Conservation (phyloP, 2,329 filamentous ascomycete genomes). For the Alternaria arbusti region DNA sequence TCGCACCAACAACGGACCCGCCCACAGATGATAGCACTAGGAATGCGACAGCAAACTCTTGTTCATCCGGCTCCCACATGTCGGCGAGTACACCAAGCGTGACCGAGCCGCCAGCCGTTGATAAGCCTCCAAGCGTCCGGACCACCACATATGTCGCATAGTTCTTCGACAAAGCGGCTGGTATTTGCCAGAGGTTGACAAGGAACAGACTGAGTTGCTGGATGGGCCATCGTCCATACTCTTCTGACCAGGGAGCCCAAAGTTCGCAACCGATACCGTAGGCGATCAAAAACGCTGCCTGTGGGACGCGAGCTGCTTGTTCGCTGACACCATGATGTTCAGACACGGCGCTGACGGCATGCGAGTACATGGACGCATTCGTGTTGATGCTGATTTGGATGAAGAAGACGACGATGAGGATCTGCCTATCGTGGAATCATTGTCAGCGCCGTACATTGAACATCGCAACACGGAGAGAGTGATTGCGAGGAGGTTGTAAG, state of each 20-base stretch:
- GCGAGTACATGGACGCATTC: conserved; percentile 61
- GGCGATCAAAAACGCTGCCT: conserved; percentile 58
- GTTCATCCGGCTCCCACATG: conserved; percentile 63
- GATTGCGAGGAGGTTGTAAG: not conserved
- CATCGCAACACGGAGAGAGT: not conserved
- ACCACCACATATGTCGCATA: conserved; percentile 53
- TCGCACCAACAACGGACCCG: conserved; percentile 61
- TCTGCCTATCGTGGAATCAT: conserved; percentile 40
- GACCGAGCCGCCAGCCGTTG: conserved; percentile 68
- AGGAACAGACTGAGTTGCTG: conserved; percentile 59
- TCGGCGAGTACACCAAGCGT: conserved; percentile 70
- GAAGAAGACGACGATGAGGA: conserved; percentile 59
- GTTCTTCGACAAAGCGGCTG: conserved; percentile 52
- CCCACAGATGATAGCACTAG: conserved; percentile 64
- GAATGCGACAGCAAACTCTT: conserved; percentile 66
- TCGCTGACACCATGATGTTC: conserved; percentile 56
- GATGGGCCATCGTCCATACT: conserved; percentile 60
- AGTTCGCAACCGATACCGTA: conserved; percentile 59
- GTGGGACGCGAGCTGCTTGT: conserved; percentile 56
- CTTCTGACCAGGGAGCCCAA: conserved; percentile 63
- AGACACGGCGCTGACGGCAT: conserved; percentile 53
- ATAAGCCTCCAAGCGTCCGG: conserved; percentile 62
- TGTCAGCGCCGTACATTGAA: not conserved
- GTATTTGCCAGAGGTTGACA: conserved; percentile 63
- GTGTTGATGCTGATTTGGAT: conserved; percentile 63